Evolutionary conservation across 441 rosid species (phyloP).

Genomic region (Iberis amara): DNA sequence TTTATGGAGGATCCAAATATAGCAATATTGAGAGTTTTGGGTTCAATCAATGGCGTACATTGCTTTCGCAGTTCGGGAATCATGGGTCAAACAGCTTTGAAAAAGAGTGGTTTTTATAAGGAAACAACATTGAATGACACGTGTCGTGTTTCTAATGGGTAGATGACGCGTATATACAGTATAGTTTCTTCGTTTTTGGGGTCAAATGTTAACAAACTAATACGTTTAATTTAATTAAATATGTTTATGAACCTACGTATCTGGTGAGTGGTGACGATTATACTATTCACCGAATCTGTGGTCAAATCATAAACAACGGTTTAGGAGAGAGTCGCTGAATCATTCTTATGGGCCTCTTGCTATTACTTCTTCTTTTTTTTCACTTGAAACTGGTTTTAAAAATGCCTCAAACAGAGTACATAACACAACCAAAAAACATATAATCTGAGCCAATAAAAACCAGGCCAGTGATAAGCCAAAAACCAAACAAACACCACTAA

Average conservation of each 20-base stretch:
- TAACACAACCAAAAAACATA: no score
- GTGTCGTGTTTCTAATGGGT: conserved; percentile 21
- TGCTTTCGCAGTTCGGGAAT: conserved; percentile 22
- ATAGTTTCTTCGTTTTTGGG: background rate
- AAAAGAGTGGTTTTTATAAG: conserved; percentile 1
- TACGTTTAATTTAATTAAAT: background rate
- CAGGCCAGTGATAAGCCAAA: no score
- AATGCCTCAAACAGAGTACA: no score
- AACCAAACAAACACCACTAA: no score
- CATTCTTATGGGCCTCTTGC: no score
- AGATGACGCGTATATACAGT: conserved; percentile 23
- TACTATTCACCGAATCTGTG: no score
- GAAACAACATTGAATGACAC: conserved; percentile 12
- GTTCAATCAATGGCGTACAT: conserved; percentile 30
- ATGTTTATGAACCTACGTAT: background rate
- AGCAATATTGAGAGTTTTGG: conserved; percentile 19
- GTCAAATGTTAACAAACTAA: conserved; percentile 12
- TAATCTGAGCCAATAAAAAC: no score
- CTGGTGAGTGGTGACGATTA: background rate
- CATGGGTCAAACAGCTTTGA: conserved; percentile 22
- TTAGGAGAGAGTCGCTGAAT: no score
- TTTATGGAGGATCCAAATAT: conserved; percentile 27
- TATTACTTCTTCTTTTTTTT: no score
- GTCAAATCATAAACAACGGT: no score
- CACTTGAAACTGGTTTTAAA: no score